A percentile compares a stretch with the other conserved stretches of the same genome.
Conservation (phyloP, 2,329 filamentous ascomycete species). For the Nemania diffusa region DNA sequence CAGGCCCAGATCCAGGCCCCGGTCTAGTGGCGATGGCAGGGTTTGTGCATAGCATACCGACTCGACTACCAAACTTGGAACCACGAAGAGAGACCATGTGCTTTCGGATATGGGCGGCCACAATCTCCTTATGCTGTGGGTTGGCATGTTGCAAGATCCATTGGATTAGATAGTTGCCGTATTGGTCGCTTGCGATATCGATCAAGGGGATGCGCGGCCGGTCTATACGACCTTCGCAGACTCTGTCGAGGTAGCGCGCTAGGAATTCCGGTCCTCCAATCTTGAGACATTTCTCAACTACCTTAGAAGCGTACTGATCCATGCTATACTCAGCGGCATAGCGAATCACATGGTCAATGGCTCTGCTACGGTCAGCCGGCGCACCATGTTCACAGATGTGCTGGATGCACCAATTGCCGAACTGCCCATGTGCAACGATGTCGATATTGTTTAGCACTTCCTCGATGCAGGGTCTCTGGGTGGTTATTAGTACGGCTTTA, state of each 20-base stretch:
- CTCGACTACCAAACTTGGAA: constrained; percentile 97
- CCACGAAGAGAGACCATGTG: constrained; percentile 99
- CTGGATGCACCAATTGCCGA: constrained; percentile 99
- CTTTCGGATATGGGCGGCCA: constrained; percentile 94
- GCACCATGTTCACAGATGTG: constrained; percentile 98
- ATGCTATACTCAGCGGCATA: constrained; percentile 97
- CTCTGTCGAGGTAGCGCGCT: constrained; percentile 89
- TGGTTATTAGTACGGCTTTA: constrained; percentile 32
- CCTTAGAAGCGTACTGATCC: constrained; percentile 98
- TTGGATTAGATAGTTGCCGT: constrained; percentile 97
- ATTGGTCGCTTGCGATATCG: constrained; percentile 98
- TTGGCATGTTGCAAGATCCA: constrained; percentile 93
- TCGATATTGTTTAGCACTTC: constrained; percentile 96
- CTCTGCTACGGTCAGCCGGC: constrained; percentile 88
- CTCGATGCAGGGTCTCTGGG: constrained; percentile 94
- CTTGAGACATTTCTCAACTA: constrained; percentile 98
- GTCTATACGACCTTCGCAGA: constrained; percentile 90
- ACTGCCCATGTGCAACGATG: constrained; percentile 95
- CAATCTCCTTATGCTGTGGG: constrained; percentile 89
- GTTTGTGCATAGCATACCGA: constrained; percentile 99
- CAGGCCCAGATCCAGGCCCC: constrained; percentile 80
- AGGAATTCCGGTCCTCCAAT: constrained; percentile 93
- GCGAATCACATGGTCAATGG: constrained; percentile 93
- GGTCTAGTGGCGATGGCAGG: constrained; percentile 89
- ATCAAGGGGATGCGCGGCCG: constrained; percentile 96